Evolutionary conservation across 1,139 yeast genomes (phyloP).

Genomic region (Yamadazyma buinensis): DNA sequence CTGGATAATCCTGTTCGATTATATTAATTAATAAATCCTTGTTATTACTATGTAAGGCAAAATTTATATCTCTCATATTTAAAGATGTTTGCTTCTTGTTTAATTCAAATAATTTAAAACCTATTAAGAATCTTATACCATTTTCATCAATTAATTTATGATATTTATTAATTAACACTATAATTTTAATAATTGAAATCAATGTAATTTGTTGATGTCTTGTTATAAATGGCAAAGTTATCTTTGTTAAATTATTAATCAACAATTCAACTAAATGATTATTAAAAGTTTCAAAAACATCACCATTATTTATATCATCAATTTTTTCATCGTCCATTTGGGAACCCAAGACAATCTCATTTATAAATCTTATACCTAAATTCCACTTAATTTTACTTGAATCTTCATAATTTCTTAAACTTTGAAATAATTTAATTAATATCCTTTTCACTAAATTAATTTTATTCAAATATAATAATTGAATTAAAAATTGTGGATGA

Average conservation of each 20-base stretch:
- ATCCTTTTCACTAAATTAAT: slow-evolving; percentile 54
- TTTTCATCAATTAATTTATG: slow-evolving; percentile 59
- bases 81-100: slow-evolving; percentile 39
- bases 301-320: slow-evolving; percentile 16
- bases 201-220: slow-evolving; percentile 90
- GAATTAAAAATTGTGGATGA: slow-evolving; percentile 88
- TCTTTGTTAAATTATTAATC: slow-evolving; percentile 56
- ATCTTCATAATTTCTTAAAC: slow-evolving; percentile 37
- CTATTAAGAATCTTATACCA: slow-evolving; percentile 69
- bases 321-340: slow-evolving; percentile 18
- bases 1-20: slow-evolving; percentile 46
- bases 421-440: slow-evolving; percentile 48
- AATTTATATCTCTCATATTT: slow-evolving; percentile 75
- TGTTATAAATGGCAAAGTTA: slow-evolving; percentile 74
- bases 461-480: slow-evolving; percentile 65
- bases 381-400: slow-evolving; percentile 27
- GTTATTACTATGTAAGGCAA: slow-evolving; percentile 85
- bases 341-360: slow-evolving; percentile 13
- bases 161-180: slow-evolving; percentile 49
- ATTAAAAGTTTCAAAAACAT: slow-evolving; percentile 41
- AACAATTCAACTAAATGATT: slow-evolving; percentile 46
- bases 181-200: slow-evolving; percentile 62
- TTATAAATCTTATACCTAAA: slow-evolving; percentile 25
- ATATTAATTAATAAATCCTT: slow-evolving; percentile 61
- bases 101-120: slow-evolving; percentile 63